Conservation (phyloP, 306 rosid genomes). For the Cucurbita pepo region DNA sequence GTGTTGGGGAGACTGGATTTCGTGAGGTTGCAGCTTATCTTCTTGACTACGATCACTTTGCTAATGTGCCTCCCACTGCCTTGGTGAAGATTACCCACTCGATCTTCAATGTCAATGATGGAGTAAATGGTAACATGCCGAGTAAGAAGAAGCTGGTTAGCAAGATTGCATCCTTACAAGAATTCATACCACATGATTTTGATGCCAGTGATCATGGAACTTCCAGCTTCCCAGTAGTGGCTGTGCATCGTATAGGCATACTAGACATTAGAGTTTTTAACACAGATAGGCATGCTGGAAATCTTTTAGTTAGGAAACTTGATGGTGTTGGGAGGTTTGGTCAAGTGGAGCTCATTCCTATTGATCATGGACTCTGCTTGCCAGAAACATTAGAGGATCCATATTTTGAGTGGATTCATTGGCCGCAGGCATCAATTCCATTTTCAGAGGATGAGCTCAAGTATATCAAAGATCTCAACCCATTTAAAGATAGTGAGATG, state of each 20-base stretch:
- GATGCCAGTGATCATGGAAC: conserved; percentile 99
- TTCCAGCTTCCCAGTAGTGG: conserved; percentile 76
- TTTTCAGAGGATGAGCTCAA: conserved; percentile 83
- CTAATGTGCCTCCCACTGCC: conserved; percentile 92
- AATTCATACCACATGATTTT: conserved; percentile 83
- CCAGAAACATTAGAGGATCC: conserved; percentile 96
- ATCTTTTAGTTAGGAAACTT: conserved; percentile 72
- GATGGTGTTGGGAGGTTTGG: conserved; percentile 71
- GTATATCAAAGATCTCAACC: conserved; percentile 50
- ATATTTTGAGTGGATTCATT: conserved; percentile 96
- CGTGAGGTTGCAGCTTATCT: conserved; percentile 95
- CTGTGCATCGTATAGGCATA: conserved; percentile 94
- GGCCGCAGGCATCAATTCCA: conserved; percentile 98
- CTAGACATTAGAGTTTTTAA: conserved; percentile 92
- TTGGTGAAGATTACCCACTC: conserved; percentile 92
- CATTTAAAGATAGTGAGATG: conserved; percentile 54
- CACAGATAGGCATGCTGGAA: conserved; percentile 97
- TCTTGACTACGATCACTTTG: conserved; percentile 68
- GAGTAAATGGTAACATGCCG: conserved; percentile 55
- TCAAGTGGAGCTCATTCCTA: conserved; percentile 86
- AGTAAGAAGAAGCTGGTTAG: conserved; percentile 58
- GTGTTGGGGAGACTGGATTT: conserved; percentile 94
- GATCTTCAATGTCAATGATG: conserved; percentile 83
- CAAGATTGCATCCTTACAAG: conserved; percentile 90
- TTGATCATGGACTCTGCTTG: conserved; percentile 95